Conservation (phyloP, 257 asterid species). For the Fraxinus anomala region DNA sequence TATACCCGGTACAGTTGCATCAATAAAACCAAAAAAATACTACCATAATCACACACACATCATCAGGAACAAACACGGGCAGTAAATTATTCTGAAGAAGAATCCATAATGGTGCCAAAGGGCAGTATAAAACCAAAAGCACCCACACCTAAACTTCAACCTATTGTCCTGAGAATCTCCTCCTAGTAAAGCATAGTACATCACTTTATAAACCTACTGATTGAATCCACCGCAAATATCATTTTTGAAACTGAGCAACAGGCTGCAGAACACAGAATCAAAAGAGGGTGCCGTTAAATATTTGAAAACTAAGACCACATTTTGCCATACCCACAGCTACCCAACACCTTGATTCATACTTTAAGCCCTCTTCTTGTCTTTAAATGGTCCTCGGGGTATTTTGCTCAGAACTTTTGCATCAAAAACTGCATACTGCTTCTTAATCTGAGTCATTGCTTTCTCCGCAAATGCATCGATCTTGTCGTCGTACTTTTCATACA, state of each 20-base stretch:
- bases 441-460: slow-evolving; percentile 64
- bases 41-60: neutral
- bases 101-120: neutral
- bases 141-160: neutral
- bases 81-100: neutral
- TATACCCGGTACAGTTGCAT: neutral
- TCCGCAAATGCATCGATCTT: slow-evolving; percentile 73
- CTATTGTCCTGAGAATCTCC: neutral
- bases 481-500: slow-evolving; percentile 83
- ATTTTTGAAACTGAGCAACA: neutral
- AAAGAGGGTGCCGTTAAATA: neutral
- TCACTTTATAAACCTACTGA: neutral
- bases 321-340: neutral
- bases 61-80: neutral
- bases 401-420: slow-evolving; percentile 72
- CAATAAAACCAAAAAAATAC: neutral
- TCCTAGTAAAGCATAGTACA: slow-evolving; percentile 6
- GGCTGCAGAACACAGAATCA: neutral
- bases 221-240: slow-evolving; percentile 15
- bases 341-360: slow-evolving; percentile 6
- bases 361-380: slow-evolving; percentile 62
- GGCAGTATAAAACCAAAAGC: neutral
- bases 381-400: slow-evolving; percentile 66
- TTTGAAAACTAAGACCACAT: neutral
- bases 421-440: slow-evolving; percentile 71